Conservation (phyloP, 139 green algal genomes). For the Picochlorum sp. region DNA sequence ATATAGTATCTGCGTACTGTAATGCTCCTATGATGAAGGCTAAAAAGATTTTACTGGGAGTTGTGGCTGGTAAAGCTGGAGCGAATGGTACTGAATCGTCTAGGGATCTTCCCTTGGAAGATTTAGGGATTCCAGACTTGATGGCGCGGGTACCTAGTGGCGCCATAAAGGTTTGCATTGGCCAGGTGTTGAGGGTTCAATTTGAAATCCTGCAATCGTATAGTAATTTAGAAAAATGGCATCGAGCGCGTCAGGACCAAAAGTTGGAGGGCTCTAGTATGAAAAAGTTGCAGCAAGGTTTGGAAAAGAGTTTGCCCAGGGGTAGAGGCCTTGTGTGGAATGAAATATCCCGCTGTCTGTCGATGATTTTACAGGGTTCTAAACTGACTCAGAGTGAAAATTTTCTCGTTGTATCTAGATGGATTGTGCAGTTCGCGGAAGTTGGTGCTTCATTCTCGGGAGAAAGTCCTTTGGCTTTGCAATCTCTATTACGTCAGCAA, state of each 20-base stretch:
- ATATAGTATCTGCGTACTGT: background rate
- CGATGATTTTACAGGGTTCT: background rate
- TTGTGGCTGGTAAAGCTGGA: background rate
- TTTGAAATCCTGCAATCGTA: background rate
- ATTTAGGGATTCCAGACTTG: conserved; percentile 15
- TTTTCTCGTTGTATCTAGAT: conserved; percentile 5
- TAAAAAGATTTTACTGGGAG: background rate
- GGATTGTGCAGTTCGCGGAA: background rate
- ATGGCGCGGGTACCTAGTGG: conserved; percentile 31
- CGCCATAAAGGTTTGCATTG: conserved; percentile 34
- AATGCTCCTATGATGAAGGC: background rate
- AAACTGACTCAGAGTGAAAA: background rate
- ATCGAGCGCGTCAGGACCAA: background rate
- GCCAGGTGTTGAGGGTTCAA: conserved; percentile 33
- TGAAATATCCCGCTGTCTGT: background rate
- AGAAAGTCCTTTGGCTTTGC: background rate
- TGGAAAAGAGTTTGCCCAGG: background rate
- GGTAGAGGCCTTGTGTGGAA: background rate
- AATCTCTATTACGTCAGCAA: background rate
- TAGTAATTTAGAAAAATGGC: background rate
- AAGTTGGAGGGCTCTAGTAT: no score
- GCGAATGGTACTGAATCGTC: background rate
- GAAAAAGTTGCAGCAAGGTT: background rate
- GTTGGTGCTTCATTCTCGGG: background rate
- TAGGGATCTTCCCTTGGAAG: background rate